Conservation (phyloP, 208 protist genomes). For the Angomonas ambiguus region DNA sequence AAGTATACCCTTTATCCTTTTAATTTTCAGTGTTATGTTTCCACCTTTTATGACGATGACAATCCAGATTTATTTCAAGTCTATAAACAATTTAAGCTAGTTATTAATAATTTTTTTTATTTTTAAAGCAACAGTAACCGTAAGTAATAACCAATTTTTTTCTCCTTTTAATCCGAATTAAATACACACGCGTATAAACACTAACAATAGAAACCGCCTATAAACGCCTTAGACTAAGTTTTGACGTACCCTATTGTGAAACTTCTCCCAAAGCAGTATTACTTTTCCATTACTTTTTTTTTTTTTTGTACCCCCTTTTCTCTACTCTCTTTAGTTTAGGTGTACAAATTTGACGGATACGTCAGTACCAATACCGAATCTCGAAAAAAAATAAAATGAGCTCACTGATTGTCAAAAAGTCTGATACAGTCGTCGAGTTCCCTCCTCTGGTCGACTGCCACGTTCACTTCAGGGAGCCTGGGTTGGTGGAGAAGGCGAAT, state of each 20-base stretch:
- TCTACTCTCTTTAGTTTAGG: constrained; percentile 1
- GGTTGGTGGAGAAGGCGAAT: constrained; percentile 91
- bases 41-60: constrained; percentile 6
- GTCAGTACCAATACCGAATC: too few species aligned
- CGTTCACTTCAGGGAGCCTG: constrained; percentile 93
- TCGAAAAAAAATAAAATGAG: neutral
- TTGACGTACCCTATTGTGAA: neutral
- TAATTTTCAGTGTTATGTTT: constrained; percentile 20
- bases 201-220: neutral
- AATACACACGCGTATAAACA: neutral
- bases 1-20: constrained; percentile 16
- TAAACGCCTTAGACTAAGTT: too few species aligned
- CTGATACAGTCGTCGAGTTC: too few species aligned
- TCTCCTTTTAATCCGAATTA: constrained; percentile 1
- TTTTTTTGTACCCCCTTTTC: neutral
- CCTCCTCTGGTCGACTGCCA: constrained; percentile 92
- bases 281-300: constrained; percentile 1
- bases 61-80: constrained; percentile 1
- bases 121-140: constrained; percentile 18
- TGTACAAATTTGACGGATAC: too few species aligned
- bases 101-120: constrained; percentile 6
- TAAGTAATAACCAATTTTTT: too few species aligned
- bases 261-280: neutral
- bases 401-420: too few species aligned
- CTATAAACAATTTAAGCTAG: neutral